Base-by-base conservation (phyloP, 257 asterid genomes). In the Solanum gandarillasii region DNA sequence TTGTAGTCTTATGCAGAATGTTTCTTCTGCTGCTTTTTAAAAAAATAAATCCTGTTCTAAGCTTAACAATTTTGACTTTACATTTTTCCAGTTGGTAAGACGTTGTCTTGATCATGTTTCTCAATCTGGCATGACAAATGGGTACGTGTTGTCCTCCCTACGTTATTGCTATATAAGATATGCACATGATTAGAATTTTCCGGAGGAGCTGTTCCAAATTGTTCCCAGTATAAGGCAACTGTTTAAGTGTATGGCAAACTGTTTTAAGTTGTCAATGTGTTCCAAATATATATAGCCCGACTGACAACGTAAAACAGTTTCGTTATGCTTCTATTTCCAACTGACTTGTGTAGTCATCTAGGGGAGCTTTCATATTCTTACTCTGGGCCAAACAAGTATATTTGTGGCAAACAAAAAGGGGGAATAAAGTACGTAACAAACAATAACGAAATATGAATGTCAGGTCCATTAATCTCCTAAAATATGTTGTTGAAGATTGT, bases 51-150 rank as follows among this genome's bases (percentile, higher is more conserved):
- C 62, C 0, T 52, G 23, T 86, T 90, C 81, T 58, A 76, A 86
- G 87, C 52, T 89, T 85, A 85, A 32, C 82, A 71, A 13, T 85
- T 88, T 90, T 87, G 43, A 41, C 87, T 91, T 87, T 87, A 14
- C 83, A 72, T 81, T 81, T 87, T 86, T 91, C 90, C 96, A 97
- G 98, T 93, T 97, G 88, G 98, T 97, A 79, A 92, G 88, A 83
- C 95, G 91, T 38, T 97, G 98, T 89, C 91, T 93, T 25, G 92
- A 89, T 65, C 90, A 90, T 81, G 84, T 92, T 90, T 91, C 87
- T 86, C 93, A 76, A 83, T 90, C 90, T 87, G 91, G 92, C 82
- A 62, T 92, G 70, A 90, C 88, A 48, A 97, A 97, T 89, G 91
- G 90, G 98, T 95, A 94, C 25, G 96, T 75, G 46, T 48, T 84